Evolutionary conservation across 192 early-diverging fungal genomes (phyloP).

Genomic region (Paraglomus occultum): DNA sequence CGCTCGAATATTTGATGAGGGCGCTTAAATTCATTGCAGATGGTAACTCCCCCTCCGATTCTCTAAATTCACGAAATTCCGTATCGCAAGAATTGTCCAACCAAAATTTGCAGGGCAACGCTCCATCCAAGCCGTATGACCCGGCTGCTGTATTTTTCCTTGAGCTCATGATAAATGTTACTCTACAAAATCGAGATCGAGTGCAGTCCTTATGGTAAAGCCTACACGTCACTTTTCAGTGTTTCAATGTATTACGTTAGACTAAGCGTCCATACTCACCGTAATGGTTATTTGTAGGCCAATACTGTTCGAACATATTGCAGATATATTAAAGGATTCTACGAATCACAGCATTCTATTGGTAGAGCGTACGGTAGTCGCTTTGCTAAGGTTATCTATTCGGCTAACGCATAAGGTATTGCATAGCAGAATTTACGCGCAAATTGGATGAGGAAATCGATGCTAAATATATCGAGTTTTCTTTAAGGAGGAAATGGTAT

Average conservation of each 20-base stretch:
- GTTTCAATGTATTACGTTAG: conserved; percentile 30
- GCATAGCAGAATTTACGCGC: conserved; percentile 16
- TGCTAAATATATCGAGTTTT: not conserved
- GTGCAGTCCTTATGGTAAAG: conserved; percentile 56
- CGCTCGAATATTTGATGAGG: conserved; percentile 58
- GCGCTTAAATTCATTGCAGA: conserved; percentile 54
- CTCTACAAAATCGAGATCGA: conserved; percentile 74
- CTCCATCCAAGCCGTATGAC: conserved; percentile 47
- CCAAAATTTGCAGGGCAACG: not conserved
- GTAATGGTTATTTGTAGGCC: conserved; percentile 46
- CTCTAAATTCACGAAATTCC: too few relatives aligned
- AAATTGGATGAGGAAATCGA: conserved; percentile 16
- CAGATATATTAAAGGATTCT: conserved; percentile 68
- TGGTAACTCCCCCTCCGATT: conserved; percentile 36
- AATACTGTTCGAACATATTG: conserved; percentile 65
- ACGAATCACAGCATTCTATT: conserved; percentile 59
- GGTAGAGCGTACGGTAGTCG: conserved; percentile 76
- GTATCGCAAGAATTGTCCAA: too few relatives aligned
- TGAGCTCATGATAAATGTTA: conserved; percentile 71
- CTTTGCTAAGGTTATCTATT: conserved; percentile 67
- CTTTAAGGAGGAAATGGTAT: conserved; percentile 53
- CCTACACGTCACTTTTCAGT: conserved; percentile 24
- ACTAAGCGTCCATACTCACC: conserved; percentile 35
- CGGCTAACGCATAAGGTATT: conserved; percentile 65
- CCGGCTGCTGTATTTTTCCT: conserved; percentile 71